These are phyloP conservation scores for Inonotus obliquus DNA, from an alignment of 1,284 basidiomycete genomes.

Conservation along the genomic window DNA sequence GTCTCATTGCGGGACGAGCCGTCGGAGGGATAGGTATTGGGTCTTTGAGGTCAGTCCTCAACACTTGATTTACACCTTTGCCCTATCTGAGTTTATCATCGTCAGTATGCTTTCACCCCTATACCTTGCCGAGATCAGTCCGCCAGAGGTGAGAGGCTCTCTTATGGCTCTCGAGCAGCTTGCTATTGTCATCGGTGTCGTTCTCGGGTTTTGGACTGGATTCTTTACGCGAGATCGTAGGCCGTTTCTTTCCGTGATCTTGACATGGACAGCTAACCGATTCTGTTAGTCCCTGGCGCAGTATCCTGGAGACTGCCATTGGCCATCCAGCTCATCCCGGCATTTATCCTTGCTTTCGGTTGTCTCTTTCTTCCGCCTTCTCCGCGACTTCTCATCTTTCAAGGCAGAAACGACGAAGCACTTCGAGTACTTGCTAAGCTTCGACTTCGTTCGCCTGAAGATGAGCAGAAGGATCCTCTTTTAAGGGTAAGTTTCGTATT, in stretches of 20 bases:
- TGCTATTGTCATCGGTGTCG: conserved; percentile 72
- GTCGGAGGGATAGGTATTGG: conserved; percentile 79
- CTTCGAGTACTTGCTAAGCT: conserved; percentile 47
- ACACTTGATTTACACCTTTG: background rate
- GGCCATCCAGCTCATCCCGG: conserved; percentile 67
- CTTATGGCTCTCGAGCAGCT: conserved; percentile 77
- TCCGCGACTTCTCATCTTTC: conserved; percentile 60
- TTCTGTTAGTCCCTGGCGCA: conserved; percentile 35
- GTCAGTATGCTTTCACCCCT: conserved; percentile 70
- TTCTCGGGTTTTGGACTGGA: conserved; percentile 78
- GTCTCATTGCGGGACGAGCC: conserved; percentile 63
- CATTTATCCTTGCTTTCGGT: conserved; percentile 57
- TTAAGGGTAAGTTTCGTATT: conserved; percentile 42
- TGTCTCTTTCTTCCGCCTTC: conserved; percentile 67
- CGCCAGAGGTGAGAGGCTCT: conserved; percentile 77
- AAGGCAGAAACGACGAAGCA: conserved; percentile 53
- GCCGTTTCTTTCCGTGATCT: no score
- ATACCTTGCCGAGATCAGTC: conserved; percentile 80
- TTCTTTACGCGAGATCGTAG: conserved; percentile 63
- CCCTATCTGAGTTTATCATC: background rate
- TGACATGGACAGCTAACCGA: no score
- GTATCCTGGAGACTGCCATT: conserved; percentile 75
- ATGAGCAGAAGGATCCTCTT: conserved; percentile 44
- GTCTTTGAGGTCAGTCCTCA: conserved; percentile 52
- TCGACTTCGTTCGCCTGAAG: conserved; percentile 36